Base-by-base conservation (phyloP, 1,284 basidiomycete species). In the Phylloporus gajari region DNA sequence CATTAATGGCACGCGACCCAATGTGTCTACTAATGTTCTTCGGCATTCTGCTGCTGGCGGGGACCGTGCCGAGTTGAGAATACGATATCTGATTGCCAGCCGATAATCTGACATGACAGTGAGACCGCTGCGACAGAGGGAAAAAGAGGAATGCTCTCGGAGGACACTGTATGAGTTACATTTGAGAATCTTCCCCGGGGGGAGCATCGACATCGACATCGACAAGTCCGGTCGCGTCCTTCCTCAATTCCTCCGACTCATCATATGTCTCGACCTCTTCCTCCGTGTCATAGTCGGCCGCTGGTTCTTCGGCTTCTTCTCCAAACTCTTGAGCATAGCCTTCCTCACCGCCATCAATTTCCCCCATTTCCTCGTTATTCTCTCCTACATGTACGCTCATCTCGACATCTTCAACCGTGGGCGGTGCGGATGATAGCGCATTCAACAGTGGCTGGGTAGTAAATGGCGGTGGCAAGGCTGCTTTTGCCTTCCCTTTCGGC, bases 401-500 rank as follows among this genome's bases (percentile, higher is more conserved):
- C 30, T 69, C 68, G 65, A 77, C 65, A 46, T 72, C 76, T 68
- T 67, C 80, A 11, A 76, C 67, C n/a, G 51, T 40, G 30, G 79
- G 75, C 25, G 76, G 76, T 48, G 78, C 72, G 8, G 78, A 74
- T 5, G 78, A 65, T 27, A 72, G 65, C 17, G 53, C 75, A 51
- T 62, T 73, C 64, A 68, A 73, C 68, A 51, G 79, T 73, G 79
- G 83, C 69, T 59, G 51, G 27, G 76, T 84, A 3, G 82, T 83
- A 59, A 83, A 83, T 19, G 75, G 75, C 13, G 81, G 69, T 1
- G 82, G 76, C 25, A 79, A 71, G 15, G 74, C 25, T 17, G 79
- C 83, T 72, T 84, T 85, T 27, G 79, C 84, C 67, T 87, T 86
- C 21, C 79, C 78, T 60, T 82, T 85, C 17, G 79, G 75, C 51